Base-by-base conservation (phyloP, 495 filamentous ascomycete genomes). In the Parathielavia hyrcaniae region DNA sequence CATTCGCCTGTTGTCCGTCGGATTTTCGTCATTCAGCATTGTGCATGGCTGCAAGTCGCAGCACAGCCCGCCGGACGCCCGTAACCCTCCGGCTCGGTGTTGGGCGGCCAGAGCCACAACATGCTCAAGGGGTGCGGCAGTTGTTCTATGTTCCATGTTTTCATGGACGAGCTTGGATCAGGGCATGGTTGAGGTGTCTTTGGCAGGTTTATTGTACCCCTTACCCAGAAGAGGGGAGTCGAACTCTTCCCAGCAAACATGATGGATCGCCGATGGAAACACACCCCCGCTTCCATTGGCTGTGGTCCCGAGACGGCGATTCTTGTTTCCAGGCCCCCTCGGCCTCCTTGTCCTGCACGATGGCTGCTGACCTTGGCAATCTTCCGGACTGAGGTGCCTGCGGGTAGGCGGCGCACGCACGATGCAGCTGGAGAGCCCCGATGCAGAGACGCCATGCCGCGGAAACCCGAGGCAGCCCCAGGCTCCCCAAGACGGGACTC, bases 11-110 rank as follows among this genome's bases (percentile, higher is more conserved):
- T 45, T 61, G 43, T 23, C 47, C 57, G 40, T 64, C 59, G 65
- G 67, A 45, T 55, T 67, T 69, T 66, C 65, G 58, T 64, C 60
- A 63, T 65, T 63, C 63, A 66, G 63, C 59, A 66, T 63, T 62
- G 63, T 61, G 65, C 70, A 71, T 75, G 6, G 2, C 73, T 76
- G 73, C 73, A 76, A 58, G 70, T 70, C 63, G 60, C 64, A 69
- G 71, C 75, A 75, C 74, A 75, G 75, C 50, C 46, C 36, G 17
- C 39, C 13, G 26, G 26, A 13, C 23, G 22, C 20, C 52, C 34
- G 39, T 39, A 23, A n/a, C 35, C n/a, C n/a, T n/a, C n/a, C 34
- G 55, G 44, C 19, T 44, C 43, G 54, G 39, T 41, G 16, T 39
- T 19, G 48, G 6, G 48, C 57, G 36, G 55, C 59, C 57, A 61